Conservation (phyloP, 2,329 filamentous ascomycete genomes). For the Beauveria sp. region DNA sequence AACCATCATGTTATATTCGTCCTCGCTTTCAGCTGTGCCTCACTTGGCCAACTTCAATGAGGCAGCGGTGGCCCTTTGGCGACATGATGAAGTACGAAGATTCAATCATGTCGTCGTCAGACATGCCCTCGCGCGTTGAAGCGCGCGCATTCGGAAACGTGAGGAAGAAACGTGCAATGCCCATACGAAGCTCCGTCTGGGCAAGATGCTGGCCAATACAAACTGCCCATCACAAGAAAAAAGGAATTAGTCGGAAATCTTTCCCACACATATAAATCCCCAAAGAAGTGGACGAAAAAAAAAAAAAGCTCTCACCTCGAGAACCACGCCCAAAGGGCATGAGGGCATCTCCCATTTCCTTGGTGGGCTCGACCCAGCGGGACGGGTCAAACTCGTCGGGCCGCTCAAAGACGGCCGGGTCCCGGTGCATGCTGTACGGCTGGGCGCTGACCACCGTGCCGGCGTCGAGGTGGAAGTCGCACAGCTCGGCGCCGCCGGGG, state of each 20-base stretch:
- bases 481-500: slow-evolving; percentile 28
- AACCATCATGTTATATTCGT: too few relatives aligned
- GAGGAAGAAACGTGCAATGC: slow-evolving; percentile 43
- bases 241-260: too few relatives aligned
- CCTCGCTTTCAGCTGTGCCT: too few relatives aligned
- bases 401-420: slow-evolving; percentile 31
- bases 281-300: too few relatives aligned
- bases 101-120: slow-evolving; percentile 27
- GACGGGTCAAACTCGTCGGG: slow-evolving; percentile 28
- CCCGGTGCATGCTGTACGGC: slow-evolving; percentile 38
- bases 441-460: slow-evolving; percentile 34
- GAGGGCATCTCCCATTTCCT: slow-evolving; percentile 38
- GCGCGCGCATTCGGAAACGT: slow-evolving; percentile 30
- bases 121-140: slow-evolving; percentile 26
- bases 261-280: too few relatives aligned
- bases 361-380: slow-evolving; percentile 28
- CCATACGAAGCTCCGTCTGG: slow-evolving; percentile 46
- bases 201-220: slow-evolving; percentile 53
- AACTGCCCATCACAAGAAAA: slow-evolving; percentile 15
- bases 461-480: slow-evolving; percentile 30
- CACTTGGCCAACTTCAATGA: neutral
- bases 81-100: slow-evolving; percentile 24
- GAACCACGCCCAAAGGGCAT: slow-evolving; percentile 47
- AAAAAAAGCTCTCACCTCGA: slow-evolving; percentile 26
- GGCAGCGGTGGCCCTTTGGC: slow-evolving; percentile 5